Conservation (phyloP, 768 basidiomycete species). For the Suillus occidentalis region DNA sequence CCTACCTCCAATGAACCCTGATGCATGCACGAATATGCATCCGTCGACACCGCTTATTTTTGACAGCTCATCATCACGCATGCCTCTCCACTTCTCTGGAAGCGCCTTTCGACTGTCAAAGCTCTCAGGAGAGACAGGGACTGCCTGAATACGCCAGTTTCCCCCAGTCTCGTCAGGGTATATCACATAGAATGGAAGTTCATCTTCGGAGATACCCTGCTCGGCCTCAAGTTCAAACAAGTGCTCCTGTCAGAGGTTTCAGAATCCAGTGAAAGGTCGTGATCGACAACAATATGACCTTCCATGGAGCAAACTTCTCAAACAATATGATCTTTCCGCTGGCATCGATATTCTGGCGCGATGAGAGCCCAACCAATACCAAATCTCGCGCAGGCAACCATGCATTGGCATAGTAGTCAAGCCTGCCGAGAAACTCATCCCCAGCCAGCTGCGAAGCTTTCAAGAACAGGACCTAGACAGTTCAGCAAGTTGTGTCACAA, state of each 20-base stretch:
- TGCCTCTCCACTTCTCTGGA: slow-evolving; percentile 91
- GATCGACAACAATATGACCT: slow-evolving; percentile 45
- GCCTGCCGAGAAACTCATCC: slow-evolving; percentile 74
- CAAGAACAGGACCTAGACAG: slow-evolving; percentile 62
- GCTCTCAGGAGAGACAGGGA: slow-evolving; percentile 77
- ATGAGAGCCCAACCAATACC: slow-evolving; percentile 58
- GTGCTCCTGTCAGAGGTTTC: slow-evolving; percentile 63
- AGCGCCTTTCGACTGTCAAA: slow-evolving; percentile 91
- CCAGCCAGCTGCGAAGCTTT: slow-evolving; percentile 84
- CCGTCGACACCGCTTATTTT: slow-evolving; percentile 73
- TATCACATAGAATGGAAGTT: slow-evolving; percentile 77
- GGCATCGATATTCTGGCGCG: slow-evolving; percentile 60
- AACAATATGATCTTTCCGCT: slow-evolving; percentile 80
- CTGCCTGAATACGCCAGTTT: slow-evolving; percentile 92
- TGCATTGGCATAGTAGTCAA: slow-evolving; percentile 82
- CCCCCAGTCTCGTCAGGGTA: slow-evolving; percentile 80
- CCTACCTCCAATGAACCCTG: slow-evolving; percentile 94
- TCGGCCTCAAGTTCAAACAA: slow-evolving; percentile 83
- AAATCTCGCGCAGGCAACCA: slow-evolving; percentile 93
- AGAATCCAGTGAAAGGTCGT: neutral
- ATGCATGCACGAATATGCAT: slow-evolving; percentile 91
- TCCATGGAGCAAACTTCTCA: slow-evolving; percentile 83
- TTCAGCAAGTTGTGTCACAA: slow-evolving; percentile 11
- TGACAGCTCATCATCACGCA: slow-evolving; percentile 82
- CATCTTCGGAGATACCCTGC: slow-evolving; percentile 40